These are phyloP conservation scores for Trichosporon sp. DNA, from an alignment of 1,284 basidiomycete genomes.

Conservation along the genomic window DNA sequence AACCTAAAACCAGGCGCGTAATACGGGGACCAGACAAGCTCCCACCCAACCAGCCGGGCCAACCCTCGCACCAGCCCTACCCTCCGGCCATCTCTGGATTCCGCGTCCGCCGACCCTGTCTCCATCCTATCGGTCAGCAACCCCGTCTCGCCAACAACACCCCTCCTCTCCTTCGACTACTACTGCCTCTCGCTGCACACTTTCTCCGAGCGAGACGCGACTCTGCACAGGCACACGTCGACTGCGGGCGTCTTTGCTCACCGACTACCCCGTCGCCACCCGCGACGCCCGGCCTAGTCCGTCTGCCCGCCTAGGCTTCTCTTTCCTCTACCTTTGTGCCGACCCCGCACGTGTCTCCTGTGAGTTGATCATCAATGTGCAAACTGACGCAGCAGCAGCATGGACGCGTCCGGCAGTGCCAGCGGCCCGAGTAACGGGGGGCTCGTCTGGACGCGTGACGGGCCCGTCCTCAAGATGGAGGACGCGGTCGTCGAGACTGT, in stretches of 20 bases:
- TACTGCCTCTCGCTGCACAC: not conserved
- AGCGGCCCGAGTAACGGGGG: not conserved
- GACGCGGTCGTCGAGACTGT: conserved; percentile 46
- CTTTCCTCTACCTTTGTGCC: too few relatives aligned
- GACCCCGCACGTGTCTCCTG: too few relatives aligned
- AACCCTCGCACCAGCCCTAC: not conserved
- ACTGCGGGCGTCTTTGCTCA: not conserved
- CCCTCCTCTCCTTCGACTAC: not conserved
- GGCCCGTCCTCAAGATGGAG: conserved; percentile 39
- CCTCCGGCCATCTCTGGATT: conserved; percentile 3
- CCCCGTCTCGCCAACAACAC: not conserved
- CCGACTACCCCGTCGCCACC: not conserved
- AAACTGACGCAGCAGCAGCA: not conserved
- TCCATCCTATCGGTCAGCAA: not conserved
- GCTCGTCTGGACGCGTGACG: conserved; percentile 17
- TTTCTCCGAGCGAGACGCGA: not conserved
- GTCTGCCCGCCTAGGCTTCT: not conserved
- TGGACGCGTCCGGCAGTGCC: not conserved
- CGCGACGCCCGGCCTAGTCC: not conserved
- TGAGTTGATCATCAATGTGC: not conserved
- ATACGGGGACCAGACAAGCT: conserved; percentile 2
- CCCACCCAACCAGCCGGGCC: not conserved
- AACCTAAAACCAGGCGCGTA: not conserved
- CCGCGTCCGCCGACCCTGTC: not conserved
- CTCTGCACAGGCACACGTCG: not conserved